Percentiles rank a stretch among this genome's conserved stretches.
phyloP scores from a whole-genome alignment of 75 land plant genomes.

The Cryptomeria japonica region DNA sequence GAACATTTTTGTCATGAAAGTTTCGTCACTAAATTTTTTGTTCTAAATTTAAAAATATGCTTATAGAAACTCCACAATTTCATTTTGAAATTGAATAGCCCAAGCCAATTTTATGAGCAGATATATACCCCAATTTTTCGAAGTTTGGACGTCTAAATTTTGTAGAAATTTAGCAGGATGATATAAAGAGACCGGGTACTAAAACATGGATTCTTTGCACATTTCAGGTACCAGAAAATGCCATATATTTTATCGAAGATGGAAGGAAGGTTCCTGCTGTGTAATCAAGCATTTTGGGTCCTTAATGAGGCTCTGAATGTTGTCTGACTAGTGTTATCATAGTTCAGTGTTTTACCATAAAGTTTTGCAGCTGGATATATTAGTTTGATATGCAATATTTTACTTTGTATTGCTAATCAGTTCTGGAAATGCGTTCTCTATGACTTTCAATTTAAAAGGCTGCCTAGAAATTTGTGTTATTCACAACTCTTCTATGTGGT shows the following conservation, averaged over 20 bases:
- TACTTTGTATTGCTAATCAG: constrained; percentile 14
- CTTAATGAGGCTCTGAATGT: background rate
- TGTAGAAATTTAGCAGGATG: background rate
- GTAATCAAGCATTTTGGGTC: constrained; percentile 17
- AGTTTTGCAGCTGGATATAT: background rate
- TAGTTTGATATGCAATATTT: background rate
- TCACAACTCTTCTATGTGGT: background rate
- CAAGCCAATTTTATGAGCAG: background rate
- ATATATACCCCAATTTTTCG: background rate
- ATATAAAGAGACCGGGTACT: background rate
- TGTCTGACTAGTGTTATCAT: background rate
- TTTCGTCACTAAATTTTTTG: background rate
- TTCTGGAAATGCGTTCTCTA: constrained; percentile 15
- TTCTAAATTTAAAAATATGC: background rate
- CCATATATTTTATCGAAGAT: constrained; percentile 77
- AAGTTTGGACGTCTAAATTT: background rate
- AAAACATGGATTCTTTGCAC: background rate
- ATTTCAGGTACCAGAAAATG: constrained; percentile 68
- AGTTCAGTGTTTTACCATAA: background rate
- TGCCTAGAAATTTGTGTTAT: constrained; percentile 15
- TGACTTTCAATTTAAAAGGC: constrained; percentile 17
- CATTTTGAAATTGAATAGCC: background rate
- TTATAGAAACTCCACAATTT: background rate
- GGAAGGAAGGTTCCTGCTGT: constrained; percentile 76
- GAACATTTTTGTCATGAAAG: background rate